Conservation (phyloP, 257 asterid genomes). For the Gentiana straminea region DNA sequence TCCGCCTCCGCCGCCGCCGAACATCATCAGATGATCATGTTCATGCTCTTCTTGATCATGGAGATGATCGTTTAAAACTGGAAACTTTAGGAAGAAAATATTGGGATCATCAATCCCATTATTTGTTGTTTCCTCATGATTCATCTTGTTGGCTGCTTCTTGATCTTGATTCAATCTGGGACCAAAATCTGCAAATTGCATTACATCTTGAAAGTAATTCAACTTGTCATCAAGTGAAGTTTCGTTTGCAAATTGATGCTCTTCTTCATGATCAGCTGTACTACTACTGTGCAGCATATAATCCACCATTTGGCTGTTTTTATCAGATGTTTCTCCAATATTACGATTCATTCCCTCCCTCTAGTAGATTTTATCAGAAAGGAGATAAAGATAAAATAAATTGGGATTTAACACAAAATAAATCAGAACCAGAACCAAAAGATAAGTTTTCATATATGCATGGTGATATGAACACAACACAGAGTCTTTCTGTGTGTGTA, state of each 20-base stretch:
- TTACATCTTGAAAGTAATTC: constrained; percentile 68
- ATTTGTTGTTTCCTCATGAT: constrained; percentile 25
- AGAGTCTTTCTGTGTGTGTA: constrained; percentile 8
- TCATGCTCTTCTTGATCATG: constrained; percentile 17
- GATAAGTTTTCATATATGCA: constrained; percentile 2
- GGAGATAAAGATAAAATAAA: constrained; percentile 9
- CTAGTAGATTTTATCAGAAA: not conserved
- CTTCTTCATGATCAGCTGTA: constrained; percentile 1
- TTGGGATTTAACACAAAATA: constrained; percentile 2
- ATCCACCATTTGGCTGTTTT: constrained; percentile 36
- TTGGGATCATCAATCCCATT: constrained; percentile 40
- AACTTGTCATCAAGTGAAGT: constrained; percentile 65
- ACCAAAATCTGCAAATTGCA: constrained; percentile 87
- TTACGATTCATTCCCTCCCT: constrained; percentile 21
- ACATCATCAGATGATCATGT: constrained; percentile 4
- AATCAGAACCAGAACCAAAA: constrained; percentile 10
- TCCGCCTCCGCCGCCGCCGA: constrained; percentile 10
- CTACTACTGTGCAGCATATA: constrained; percentile 41
- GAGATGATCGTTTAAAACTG: constrained; percentile 49
- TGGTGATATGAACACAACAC: constrained; percentile 9
- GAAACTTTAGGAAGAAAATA: constrained; percentile 66
- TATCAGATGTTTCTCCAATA: constrained; percentile 25
- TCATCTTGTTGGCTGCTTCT: constrained; percentile 8
- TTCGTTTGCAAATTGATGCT: constrained; percentile 27
- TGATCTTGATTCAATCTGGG: constrained; percentile 55